A percentile compares a stretch with the other conserved stretches of the same genome.
Evolutionary conservation across 2,329 filamentous ascomycete genomes (phyloP).

Genomic region (Alternaria tenuissima): DNA sequence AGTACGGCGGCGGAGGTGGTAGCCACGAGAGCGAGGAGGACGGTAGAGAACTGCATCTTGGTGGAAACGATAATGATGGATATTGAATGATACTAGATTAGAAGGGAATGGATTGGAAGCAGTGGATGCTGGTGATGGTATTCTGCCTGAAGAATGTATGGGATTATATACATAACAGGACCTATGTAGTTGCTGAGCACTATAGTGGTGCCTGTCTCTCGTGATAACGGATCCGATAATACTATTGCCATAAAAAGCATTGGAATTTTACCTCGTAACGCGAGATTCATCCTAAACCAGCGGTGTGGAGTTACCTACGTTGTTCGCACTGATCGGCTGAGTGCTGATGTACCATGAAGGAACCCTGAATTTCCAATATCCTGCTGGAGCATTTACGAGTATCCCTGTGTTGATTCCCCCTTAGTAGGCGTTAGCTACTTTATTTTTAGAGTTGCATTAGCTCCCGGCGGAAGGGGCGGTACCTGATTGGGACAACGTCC

Average conservation of each 20-base stretch:
- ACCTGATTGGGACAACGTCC: not conserved
- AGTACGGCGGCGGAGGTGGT: not conserved
- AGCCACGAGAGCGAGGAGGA: not conserved
- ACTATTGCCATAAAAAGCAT: not conserved
- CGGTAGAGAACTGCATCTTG: slow-evolving; percentile 1
- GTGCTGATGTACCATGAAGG: not conserved
- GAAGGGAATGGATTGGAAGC: not conserved
- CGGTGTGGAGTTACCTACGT: not conserved
- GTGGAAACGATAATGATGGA: not conserved
- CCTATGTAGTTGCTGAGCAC: not conserved
- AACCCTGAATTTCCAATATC: not conserved
- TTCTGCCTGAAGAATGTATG: not conserved
- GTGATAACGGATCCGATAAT: not conserved
- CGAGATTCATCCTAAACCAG: not conserved
- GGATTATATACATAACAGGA: not conserved
- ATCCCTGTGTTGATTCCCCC: not conserved
- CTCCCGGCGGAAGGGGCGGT: not conserved
- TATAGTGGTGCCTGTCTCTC: not conserved
- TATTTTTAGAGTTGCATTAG: not conserved
- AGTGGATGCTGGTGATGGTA: not conserved
- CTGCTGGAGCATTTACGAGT: not conserved
- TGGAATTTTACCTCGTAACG: not conserved
- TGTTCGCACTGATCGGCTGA: not conserved
- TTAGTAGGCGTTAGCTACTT: not conserved
- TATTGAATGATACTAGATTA: not conserved